A percentile compares a stretch with the other conserved stretches of the same genome.
These are phyloP conservation scores for Murraya koenigii DNA, from an alignment of 345 rosid species.

Conservation along the genomic window DNA sequence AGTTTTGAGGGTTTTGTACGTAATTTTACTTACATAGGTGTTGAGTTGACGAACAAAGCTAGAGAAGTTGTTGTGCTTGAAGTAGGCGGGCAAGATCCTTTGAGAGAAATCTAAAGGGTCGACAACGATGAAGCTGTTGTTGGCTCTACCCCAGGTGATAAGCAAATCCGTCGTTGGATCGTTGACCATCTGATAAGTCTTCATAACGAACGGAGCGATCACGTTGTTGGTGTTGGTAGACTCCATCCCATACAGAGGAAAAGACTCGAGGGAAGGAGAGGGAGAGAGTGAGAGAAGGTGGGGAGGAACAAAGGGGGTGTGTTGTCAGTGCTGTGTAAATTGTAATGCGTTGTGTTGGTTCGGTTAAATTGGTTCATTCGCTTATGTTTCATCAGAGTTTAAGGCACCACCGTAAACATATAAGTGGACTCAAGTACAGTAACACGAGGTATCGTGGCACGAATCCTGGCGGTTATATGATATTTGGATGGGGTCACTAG, in stretches of 20 bases:
- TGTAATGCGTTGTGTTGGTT: too few species aligned
- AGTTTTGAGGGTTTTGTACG: too few species aligned
- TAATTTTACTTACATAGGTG: constrained; percentile 58
- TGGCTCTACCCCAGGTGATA: constrained; percentile 77
- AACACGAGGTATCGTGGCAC: constrained; percentile 31
- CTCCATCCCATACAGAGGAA: constrained; percentile 36
- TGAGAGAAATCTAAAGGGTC: constrained; percentile 82
- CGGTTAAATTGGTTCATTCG: neutral
- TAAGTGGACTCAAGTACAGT: constrained; percentile 17
- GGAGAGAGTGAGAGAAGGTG: neutral
- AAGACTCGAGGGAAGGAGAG: neutral
- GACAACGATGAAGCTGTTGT: constrained; percentile 84
- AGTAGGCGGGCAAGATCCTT: constrained; percentile 71
- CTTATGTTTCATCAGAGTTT: neutral
- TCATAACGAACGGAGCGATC: constrained; percentile 75
- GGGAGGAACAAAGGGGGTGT: neutral
- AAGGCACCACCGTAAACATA: constrained; percentile 18
- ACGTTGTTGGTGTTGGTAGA: constrained; percentile 18
- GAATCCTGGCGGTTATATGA: constrained; percentile 23
- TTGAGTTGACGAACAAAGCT: constrained; percentile 96
- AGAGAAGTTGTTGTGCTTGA: constrained; percentile 97
- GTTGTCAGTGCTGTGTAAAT: too few species aligned
- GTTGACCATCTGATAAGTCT: constrained; percentile 91
- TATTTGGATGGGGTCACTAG: constrained; percentile 34
- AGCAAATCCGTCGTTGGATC: constrained; percentile 75